Percentiles rank a stretch among this genome's conserved stretches.
Conservation (phyloP, 148 eudicot species). For the Selenicereus undatus region DNA sequence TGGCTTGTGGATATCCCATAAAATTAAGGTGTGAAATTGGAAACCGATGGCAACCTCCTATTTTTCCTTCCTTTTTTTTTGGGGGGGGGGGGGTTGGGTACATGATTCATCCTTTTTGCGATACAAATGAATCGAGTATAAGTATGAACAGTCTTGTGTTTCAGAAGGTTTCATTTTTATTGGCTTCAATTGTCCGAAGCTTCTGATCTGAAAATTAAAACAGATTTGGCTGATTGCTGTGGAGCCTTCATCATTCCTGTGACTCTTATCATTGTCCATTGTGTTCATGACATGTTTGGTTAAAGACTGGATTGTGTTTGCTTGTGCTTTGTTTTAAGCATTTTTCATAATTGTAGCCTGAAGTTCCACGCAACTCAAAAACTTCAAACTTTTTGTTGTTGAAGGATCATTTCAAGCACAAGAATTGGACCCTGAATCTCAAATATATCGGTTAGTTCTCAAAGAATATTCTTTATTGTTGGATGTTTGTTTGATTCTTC, state of each 20-base stretch:
- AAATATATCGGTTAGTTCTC: constrained; percentile 46
- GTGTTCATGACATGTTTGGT: too few species aligned
- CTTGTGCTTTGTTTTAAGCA: background rate
- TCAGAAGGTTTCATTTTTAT: background rate
- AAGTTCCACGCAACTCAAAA: background rate
- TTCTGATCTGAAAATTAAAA: too few species aligned
- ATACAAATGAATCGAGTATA: too few species aligned
- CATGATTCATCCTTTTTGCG: too few species aligned
- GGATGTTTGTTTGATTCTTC: background rate
- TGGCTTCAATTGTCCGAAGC: background rate
- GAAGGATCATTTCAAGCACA: constrained; percentile 44
- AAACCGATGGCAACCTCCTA: background rate
- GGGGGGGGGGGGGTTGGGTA: too few species aligned
- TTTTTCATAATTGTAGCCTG: background rate
- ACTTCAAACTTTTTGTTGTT: background rate
- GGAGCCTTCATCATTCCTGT: background rate
- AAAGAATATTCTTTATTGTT: background rate
- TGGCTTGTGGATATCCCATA: constrained; percentile 46
- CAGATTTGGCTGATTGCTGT: background rate
- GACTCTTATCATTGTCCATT: too few species aligned
- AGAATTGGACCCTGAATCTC: constrained; percentile 35
- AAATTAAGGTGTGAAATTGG: constrained; percentile 34
- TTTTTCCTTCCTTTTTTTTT: background rate
- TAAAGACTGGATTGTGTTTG: background rate
- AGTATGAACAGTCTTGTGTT: background rate